Base-by-base conservation (phyloP, 331 rosid species). In the Pyracantha coccinea region DNA sequence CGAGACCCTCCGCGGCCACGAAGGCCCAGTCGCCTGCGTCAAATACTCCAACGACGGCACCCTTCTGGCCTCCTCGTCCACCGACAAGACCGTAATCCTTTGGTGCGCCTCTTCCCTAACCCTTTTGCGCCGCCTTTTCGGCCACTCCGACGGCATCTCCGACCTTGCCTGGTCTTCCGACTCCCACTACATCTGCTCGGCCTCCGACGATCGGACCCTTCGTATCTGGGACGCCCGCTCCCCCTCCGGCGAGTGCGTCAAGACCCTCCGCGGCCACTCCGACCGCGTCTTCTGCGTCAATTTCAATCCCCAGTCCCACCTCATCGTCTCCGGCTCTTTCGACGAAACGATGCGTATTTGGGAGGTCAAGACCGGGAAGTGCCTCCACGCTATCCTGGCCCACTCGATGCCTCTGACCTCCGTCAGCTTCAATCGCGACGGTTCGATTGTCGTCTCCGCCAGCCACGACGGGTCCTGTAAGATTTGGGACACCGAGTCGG, bases 391-490 rank as follows among this genome's bases (percentile, higher is more conserved):
- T 19, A 86, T 92, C 29, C 60, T 20, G 63, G 99, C 84, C n/a
- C 99, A 92, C 77, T 16, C 89, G 24, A 83, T 88, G 86, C 99
- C 99, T 2, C 88, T 92, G 2, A 92, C 99, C 21, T 94, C 97
- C 35, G 97, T 89, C 8, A 83, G 86, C 74, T 94, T 88, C 82
- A 94, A 92, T 28, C 96, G 99, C 15, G 99, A 94, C 13, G 97
- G 97, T 16, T 87, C 96, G 5, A 86, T 92, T 59, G 90, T 94
- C 32, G 96, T 94, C 31, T 94, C 97, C 11, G 92, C 82, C 2
- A 94, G 99, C 68, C 99, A 92, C 52, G 99, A 94, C 21, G 97
- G 99, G 0, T 81, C 92, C 2, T 94, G 99, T 66, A 92, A 89
- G 91, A 89, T 94, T 68, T 94, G 99, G 99, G 99, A 90, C 65